These are phyloP conservation scores for Platismatia glauca DNA, from an alignment of 495 filamentous ascomycete species.

Conservation along the genomic window DNA sequence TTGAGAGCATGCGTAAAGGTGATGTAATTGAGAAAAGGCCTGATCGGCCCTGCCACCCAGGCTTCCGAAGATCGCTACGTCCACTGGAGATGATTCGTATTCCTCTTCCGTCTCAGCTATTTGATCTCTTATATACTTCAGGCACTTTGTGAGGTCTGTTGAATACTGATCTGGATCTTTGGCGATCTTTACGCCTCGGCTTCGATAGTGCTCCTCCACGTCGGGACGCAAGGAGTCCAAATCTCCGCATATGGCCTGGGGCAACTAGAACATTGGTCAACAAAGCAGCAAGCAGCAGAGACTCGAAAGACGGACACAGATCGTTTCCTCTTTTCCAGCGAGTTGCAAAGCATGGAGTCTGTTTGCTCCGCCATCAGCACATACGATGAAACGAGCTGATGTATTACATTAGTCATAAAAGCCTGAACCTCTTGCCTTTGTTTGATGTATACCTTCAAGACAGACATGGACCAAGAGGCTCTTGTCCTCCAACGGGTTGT, in stretches of 20 bases:
- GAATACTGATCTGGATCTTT: constrained; percentile 69
- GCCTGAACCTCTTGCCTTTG: neutral
- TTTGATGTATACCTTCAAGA: neutral
- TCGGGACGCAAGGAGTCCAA: constrained; percentile 67
- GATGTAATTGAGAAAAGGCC: constrained; percentile 76
- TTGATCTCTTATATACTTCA: constrained; percentile 50
- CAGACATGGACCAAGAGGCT: constrained; percentile 2
- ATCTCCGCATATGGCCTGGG: constrained; percentile 72
- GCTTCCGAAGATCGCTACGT: constrained; percentile 68
- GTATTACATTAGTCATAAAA: neutral
- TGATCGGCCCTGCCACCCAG: constrained; percentile 89
- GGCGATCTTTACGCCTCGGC: constrained; percentile 45
- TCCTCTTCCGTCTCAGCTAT: neutral
- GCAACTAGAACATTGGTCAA: constrained; percentile 33
- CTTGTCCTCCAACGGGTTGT: constrained; percentile 54
- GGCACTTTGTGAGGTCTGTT: constrained; percentile 72
- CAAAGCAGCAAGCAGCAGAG: neutral
- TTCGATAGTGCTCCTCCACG: constrained; percentile 51
- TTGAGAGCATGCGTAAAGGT: constrained; percentile 50
- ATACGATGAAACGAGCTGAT: neutral
- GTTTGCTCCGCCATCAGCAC: constrained; percentile 1
- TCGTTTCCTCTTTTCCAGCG: constrained; percentile 25
- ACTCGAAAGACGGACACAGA: constrained; percentile 31
- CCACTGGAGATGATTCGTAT: constrained; percentile 20
- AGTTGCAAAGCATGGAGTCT: neutral